These are phyloP conservation scores for Candida anglica DNA, from an alignment of 805 yeast genomes.

Conservation along the genomic window DNA sequence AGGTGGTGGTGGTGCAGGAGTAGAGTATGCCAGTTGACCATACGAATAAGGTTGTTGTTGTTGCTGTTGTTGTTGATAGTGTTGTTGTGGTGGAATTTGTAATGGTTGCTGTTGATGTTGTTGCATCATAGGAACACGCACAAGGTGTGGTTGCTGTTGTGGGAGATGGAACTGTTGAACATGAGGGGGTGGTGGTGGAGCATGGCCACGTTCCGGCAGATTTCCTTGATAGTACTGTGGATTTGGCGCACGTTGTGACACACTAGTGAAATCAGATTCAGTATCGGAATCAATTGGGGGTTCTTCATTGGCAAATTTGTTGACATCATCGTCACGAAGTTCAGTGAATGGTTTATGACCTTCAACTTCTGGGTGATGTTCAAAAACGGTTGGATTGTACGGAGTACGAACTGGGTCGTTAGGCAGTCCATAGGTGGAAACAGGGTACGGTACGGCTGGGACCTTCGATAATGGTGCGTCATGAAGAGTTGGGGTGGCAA, in stretches of 20 bases:
- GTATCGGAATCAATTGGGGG: slow-evolving; percentile 28
- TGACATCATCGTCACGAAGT: slow-evolving; percentile 22
- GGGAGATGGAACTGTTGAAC: slow-evolving; percentile 6
- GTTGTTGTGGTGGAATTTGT: slow-evolving; percentile 13
- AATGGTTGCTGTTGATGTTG: slow-evolving; percentile 7
- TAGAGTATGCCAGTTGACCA: slow-evolving; percentile 5
- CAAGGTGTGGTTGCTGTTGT: slow-evolving; percentile 9
- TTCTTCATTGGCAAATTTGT: slow-evolving; percentile 7
- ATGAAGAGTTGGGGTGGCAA: slow-evolving; percentile 20
- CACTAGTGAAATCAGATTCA: slow-evolving; percentile 47
- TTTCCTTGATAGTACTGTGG: slow-evolving; percentile 44
- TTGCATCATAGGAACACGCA: slow-evolving; percentile 1
- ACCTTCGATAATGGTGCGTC: too few species aligned
- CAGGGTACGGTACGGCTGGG: slow-evolving; percentile 3
- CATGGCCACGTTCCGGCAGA: too few species aligned
- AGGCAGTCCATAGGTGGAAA: slow-evolving; percentile 1
- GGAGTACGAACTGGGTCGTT: slow-evolving; percentile 2
- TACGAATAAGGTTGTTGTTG: slow-evolving; percentile 6
- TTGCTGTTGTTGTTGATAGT: slow-evolving; percentile 12
- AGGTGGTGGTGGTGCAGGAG: slow-evolving; percentile 8
- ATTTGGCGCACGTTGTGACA: slow-evolving; percentile 72
- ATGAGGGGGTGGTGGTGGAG: slow-evolving; percentile 6
- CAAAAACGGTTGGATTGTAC: slow-evolving; percentile 30
- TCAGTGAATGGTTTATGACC: slow-evolving; percentile 45
- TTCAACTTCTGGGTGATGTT: slow-evolving; percentile 42